Evolutionary conservation across 108 stramenopile genomes (phyloP).

Genomic region (Fragilaria crotonensis): DNA sequence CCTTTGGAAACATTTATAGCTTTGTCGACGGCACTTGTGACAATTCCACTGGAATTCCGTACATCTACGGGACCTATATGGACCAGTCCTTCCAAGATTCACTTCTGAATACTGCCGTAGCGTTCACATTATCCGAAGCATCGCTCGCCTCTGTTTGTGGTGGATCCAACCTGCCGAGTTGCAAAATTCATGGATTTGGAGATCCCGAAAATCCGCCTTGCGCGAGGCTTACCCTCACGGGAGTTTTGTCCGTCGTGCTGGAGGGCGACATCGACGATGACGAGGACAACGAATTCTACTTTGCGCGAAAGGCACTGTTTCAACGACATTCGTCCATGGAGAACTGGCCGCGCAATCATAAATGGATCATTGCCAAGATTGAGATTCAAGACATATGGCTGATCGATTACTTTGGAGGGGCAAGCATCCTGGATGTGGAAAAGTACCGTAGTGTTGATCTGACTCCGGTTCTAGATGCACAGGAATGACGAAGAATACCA

Average conservation of each 20-base stretch:
- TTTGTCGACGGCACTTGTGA: slow-evolving; percentile 51
- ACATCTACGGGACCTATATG: slow-evolving; percentile 46
- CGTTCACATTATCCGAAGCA: slow-evolving; percentile 44
- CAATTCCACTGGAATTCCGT: slow-evolving; percentile 48
- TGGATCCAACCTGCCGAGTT: background rate
- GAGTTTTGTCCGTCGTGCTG: slow-evolving; percentile 23
- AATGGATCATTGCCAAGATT: slow-evolving; percentile 49
- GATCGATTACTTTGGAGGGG: slow-evolving; percentile 70
- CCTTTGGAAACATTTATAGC: slow-evolving; percentile 51
- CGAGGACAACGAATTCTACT: slow-evolving; percentile 29
- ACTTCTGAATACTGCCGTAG: slow-evolving; percentile 12
- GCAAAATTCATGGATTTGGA: slow-evolving; percentile 8
- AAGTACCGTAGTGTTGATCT: slow-evolving; percentile 28
- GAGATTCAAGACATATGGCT: slow-evolving; percentile 49
- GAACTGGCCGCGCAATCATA: slow-evolving; percentile 45
- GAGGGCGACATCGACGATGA: no score
- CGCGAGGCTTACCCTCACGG: slow-evolving; percentile 48
- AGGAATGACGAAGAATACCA: no score
- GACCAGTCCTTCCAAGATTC: slow-evolving; percentile 41
- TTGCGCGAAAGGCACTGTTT: slow-evolving; percentile 32
- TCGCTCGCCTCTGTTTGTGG: slow-evolving; percentile 6
- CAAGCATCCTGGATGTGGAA: slow-evolving; percentile 26
- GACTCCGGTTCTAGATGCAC: no score
- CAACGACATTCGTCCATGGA: slow-evolving; percentile 45
- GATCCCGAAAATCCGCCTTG: slow-evolving; percentile 65